Conservation (phyloP, 2,329 filamentous ascomycete species). For the Fusarium goolgardi region DNA sequence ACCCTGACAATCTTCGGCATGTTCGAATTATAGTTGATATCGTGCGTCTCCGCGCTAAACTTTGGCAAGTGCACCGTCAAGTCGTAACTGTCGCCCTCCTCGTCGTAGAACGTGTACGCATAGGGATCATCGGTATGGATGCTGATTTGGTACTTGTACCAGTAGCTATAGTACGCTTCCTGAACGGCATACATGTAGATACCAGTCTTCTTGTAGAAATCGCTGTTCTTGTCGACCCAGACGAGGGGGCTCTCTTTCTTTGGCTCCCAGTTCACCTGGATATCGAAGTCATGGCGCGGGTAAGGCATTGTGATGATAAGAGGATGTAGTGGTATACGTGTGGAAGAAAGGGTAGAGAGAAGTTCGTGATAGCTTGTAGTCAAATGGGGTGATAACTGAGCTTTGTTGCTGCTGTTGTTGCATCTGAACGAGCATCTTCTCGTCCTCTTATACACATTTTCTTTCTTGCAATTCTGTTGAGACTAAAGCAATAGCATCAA, state of each 20-base stretch:
- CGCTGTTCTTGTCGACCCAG: background rate
- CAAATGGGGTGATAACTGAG: background rate
- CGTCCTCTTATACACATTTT: background rate
- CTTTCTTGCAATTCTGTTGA: rapidly evolving
- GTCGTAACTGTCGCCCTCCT: background rate
- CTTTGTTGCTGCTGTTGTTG: background rate
- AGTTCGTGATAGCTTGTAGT: background rate
- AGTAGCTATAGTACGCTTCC: background rate
- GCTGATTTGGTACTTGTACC: background rate
- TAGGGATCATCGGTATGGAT: background rate
- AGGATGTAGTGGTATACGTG: background rate
- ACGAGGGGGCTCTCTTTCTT: background rate
- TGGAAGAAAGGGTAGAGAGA: background rate
- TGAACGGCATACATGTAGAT: background rate
- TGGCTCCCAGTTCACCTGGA: background rate
- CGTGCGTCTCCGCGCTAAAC: background rate
- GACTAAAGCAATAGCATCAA: background rate
- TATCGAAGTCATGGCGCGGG: background rate
- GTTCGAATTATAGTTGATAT: background rate
- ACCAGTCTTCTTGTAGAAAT: background rate
- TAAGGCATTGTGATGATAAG: background rate
- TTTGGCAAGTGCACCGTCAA: background rate
- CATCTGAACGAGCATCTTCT: background rate
- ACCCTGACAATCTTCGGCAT: background rate
- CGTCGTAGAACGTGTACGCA: background rate